Conservation (phyloP, 116 monocot species). For the Zostera marina region DNA sequence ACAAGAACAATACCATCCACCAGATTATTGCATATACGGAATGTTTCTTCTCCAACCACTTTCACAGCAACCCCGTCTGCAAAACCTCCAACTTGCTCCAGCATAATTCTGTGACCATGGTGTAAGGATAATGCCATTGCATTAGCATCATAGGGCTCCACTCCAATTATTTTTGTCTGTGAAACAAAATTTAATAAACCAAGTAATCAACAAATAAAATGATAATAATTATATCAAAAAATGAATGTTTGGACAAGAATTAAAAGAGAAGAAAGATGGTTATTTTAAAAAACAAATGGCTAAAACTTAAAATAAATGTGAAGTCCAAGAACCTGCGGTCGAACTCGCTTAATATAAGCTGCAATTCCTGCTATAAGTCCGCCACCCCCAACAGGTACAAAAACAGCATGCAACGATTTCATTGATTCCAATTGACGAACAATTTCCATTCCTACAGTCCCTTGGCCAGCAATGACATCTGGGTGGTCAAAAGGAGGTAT, state of each 20-base stretch:
- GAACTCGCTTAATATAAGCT: slow-evolving; percentile 67
- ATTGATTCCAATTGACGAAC: slow-evolving; percentile 33
- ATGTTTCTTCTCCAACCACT: slow-evolving; percentile 77
- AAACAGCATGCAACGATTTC: slow-evolving; percentile 65
- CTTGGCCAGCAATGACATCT: slow-evolving; percentile 72
- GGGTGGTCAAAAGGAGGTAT: slow-evolving; percentile 92
- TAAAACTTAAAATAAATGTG: no score
- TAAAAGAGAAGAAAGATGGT: neutral
- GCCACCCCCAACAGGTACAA: slow-evolving; percentile 94
- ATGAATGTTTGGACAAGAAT: no score
- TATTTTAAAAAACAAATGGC: neutral
- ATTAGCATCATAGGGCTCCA: slow-evolving; percentile 88
- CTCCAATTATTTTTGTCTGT: slow-evolving; percentile 84
- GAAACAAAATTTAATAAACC: neutral
- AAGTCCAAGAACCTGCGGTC: slow-evolving; percentile 45
- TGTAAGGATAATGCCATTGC: slow-evolving; percentile 83
- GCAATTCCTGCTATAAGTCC: slow-evolving; percentile 91
- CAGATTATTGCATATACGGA: slow-evolving; percentile 59
- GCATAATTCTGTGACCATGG: slow-evolving; percentile 72
- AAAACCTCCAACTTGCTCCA: slow-evolving; percentile 92
- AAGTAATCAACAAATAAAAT: neutral
- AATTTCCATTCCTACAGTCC: slow-evolving; percentile 90
- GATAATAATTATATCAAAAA: neutral
- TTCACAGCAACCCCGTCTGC: slow-evolving; percentile 97
- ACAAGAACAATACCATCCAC: slow-evolving; percentile 87